These are phyloP conservation scores for Trichoderma asperelloides DNA, from an alignment of 495 filamentous ascomycete genomes.

Conservation along the genomic window DNA sequence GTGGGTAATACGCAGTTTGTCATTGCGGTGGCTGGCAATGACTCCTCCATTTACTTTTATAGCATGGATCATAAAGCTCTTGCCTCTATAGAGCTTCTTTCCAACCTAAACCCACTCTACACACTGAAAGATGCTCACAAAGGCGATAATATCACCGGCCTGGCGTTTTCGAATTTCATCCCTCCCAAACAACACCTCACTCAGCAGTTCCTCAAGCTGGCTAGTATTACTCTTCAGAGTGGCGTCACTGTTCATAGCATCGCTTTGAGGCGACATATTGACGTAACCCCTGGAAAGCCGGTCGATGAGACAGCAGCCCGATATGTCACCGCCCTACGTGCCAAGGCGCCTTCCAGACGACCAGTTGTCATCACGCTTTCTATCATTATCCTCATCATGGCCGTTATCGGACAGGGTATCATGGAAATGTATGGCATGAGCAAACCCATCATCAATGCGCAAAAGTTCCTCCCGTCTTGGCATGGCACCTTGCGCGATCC, in stretches of 20 bases:
- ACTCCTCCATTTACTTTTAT: slow-evolving; percentile 69
- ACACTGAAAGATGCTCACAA: slow-evolving; percentile 68
- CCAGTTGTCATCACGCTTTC: slow-evolving; percentile 40
- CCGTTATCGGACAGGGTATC: slow-evolving; percentile 55
- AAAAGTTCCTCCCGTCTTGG: slow-evolving; percentile 17
- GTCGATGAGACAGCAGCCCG: slow-evolving; percentile 39
- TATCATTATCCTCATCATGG: slow-evolving; percentile 45
- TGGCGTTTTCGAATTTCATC: slow-evolving; percentile 66
- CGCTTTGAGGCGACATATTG: slow-evolving; percentile 45
- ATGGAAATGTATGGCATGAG: slow-evolving; percentile 56
- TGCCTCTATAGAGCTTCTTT: slow-evolving; percentile 39
- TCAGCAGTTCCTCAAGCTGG: slow-evolving; percentile 64
- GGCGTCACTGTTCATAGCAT: slow-evolving; percentile 80
- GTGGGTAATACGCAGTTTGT: slow-evolving; percentile 60
- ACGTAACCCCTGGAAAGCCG: slow-evolving; percentile 38
- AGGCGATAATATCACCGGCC: slow-evolving; percentile 66
- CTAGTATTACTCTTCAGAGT: slow-evolving; percentile 76
- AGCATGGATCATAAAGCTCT: slow-evolving; percentile 53
- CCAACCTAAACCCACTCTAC: slow-evolving; percentile 50
- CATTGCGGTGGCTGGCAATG: slow-evolving; percentile 75
- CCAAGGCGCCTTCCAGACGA: slow-evolving; percentile 37
- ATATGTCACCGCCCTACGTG: slow-evolving; percentile 59
- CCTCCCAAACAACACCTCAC: slow-evolving; percentile 39
- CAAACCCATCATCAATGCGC: slow-evolving; percentile 45
- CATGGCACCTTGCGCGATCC: slow-evolving; percentile 9